Base-by-base conservation (phyloP, 768 basidiomycete genomes). In the Naganishia vaughanmartiniae region DNA sequence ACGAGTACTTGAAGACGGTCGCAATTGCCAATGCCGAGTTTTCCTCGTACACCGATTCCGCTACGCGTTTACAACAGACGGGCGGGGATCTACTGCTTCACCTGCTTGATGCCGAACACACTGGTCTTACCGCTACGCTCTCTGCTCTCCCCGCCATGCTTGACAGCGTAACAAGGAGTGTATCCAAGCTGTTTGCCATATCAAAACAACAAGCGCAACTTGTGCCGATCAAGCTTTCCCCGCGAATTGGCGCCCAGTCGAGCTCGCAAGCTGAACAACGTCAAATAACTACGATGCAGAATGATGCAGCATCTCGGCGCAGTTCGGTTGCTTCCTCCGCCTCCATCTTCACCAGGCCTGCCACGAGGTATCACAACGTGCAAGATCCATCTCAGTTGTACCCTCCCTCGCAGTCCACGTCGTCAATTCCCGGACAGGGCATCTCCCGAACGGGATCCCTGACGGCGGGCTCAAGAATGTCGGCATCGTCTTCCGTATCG, bases 1-100 rank as follows among this genome's bases (percentile, higher is more conserved):
- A 45, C 6, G 60, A 31, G 39, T 63, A 63, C 69, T 53, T 28
- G 68, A 74, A 14, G 71, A 74, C 28, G 65, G 74, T 69, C 36
- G 63, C 34, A 56, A 26, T 7, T 14, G 60, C 60, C 3, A 63
- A 42, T 15, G n/a, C 45, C 17, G 70, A 73, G 48, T 69, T 80
- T 12, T 78, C 78, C 4, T 48, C 69, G 14, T 70, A 73, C 30
- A 24, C 60, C 4, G 60, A 15, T 4, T 26, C 5, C 5, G 60
- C 42, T 26, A 24, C 26, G 26, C 42, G 39, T 9, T 39, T 36
- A 12, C 60, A 63, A 30, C 36, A 17, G 7, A 45, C 5, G 24
- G 60, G 42, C 24, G 60, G 60, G 4, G 14, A 46, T 42, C 5
- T 63, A 26, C 26, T 63, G 60, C 60, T 63, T 30, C 24, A 42